These are phyloP conservation scores for Neonothopanus nambi DNA, from an alignment of 1,284 basidiomycete genomes.

Conservation along the genomic window DNA sequence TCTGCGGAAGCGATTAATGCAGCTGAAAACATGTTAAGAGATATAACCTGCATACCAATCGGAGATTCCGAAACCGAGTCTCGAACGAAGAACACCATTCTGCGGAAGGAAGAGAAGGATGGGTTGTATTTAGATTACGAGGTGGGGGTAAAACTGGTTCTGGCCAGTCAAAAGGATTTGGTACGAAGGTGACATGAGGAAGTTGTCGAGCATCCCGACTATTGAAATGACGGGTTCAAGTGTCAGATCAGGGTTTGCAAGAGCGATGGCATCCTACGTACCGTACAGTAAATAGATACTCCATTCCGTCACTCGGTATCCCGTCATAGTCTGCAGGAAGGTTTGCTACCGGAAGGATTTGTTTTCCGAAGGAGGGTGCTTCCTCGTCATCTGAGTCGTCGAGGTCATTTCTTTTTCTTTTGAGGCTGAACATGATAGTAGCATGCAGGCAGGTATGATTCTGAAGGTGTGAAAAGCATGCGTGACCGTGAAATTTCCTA, in stretches of 20 bases:
- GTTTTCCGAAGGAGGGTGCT: slow-evolving; percentile 48
- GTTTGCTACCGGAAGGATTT: slow-evolving; percentile 74
- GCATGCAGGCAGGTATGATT: background rate
- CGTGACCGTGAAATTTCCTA: background rate
- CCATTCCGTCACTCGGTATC: slow-evolving; percentile 69
- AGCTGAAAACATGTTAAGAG: slow-evolving; percentile 2
- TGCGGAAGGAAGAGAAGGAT: slow-evolving; percentile 53
- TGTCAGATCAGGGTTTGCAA: slow-evolving; percentile 7
- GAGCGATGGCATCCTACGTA: slow-evolving; percentile 30
- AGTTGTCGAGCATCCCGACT: slow-evolving; percentile 68
- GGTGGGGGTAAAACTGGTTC: slow-evolving; percentile 24
- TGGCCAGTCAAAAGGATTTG: slow-evolving; percentile 62
- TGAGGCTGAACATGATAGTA: slow-evolving; percentile 30
- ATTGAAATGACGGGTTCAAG: background rate
- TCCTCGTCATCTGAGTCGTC: slow-evolving; percentile 56
- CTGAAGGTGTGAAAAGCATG: background rate
- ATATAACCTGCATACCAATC: slow-evolving; percentile 44
- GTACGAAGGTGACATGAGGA: slow-evolving; percentile 59
- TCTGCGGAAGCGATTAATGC: slow-evolving; percentile 40
- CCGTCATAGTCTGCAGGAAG: slow-evolving; percentile 65
- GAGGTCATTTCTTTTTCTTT: slow-evolving; percentile 49
- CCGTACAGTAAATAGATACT: slow-evolving; percentile 83
- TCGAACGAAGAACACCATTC: slow-evolving; percentile 64
- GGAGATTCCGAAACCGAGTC: slow-evolving; percentile 61
- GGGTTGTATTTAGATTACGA: slow-evolving; percentile 26